These are phyloP conservation scores for Dactylonectria estremocensis DNA, from an alignment of 2,329 filamentous ascomycete species.

Conservation along the genomic window DNA sequence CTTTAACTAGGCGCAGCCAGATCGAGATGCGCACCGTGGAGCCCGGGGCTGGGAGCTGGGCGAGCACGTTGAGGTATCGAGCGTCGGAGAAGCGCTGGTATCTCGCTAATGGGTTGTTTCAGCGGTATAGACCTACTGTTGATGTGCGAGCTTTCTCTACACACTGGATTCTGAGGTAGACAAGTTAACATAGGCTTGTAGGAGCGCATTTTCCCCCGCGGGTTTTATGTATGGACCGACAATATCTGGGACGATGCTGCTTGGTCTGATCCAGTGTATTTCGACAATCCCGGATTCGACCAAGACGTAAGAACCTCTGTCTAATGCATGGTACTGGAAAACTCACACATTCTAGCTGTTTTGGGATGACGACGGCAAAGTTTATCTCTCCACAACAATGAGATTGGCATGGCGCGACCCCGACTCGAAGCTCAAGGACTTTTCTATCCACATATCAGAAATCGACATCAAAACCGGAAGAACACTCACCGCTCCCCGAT, in stretches of 20 bases:
- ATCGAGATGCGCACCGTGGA: conserved; percentile 67
- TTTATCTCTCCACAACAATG: conserved; percentile 64
- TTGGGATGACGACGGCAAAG: conserved; percentile 65
- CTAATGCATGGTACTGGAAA: neutral
- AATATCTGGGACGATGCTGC: conserved; percentile 66
- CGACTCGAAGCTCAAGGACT: conserved; percentile 63
- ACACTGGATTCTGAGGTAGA: accelerated
- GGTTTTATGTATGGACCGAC: conserved; percentile 68
- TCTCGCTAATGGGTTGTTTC: conserved; percentile 61
- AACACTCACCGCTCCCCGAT: conserved; percentile 54
- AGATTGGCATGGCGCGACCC: conserved; percentile 55
- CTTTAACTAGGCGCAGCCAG: conserved; percentile 65
- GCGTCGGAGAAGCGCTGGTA: conserved; percentile 59
- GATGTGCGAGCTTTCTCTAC: conserved; percentile 45
- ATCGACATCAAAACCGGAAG: conserved; percentile 60
- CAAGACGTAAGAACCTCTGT: conserved; percentile 55
- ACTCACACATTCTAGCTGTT: conserved; percentile 52
- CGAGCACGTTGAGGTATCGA: conserved; percentile 63
- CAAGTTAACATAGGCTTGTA: neutral
- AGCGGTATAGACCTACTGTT: conserved; percentile 57
- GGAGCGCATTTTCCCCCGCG: conserved; percentile 65
- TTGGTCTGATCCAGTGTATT: conserved; percentile 69
- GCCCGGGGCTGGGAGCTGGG: conserved; percentile 66
- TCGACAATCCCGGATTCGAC: conserved; percentile 69
- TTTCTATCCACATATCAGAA: conserved; percentile 64